Evolutionary conservation across 306 rosid species (phyloP).

Genomic region (Castanea sativa): DNA sequence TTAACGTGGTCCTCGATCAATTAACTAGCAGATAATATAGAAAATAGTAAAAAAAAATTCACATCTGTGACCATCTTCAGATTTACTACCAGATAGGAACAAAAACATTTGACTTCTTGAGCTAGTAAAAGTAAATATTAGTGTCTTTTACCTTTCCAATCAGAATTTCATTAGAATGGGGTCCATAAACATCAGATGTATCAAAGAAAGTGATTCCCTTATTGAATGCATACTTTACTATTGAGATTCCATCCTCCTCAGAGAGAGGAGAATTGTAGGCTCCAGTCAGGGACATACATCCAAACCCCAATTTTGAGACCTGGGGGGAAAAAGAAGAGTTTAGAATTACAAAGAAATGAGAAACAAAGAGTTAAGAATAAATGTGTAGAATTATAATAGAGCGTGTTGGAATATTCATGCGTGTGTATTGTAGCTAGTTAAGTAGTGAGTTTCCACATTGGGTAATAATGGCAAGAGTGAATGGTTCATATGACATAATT

Average conservation of each 20-base stretch:
- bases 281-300: slow-evolving; percentile 37
- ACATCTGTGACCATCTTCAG: neutral
- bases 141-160: slow-evolving; percentile 29
- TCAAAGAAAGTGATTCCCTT: slow-evolving; percentile 44
- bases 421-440: too few species aligned
- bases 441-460: too few species aligned
- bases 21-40: neutral
- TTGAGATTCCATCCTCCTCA: slow-evolving; percentile 24
- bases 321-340: neutral
- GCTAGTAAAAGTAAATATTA: neutral
- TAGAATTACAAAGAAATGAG: neutral
- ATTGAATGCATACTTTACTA: slow-evolving; percentile 21
- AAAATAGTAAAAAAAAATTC: neutral
- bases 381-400: neutral
- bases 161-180: slow-evolving; percentile 30
- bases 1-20: neutral
- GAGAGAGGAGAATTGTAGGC: slow-evolving; percentile 26
- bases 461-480: too few species aligned
- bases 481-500: too few species aligned
- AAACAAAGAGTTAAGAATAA: neutral
- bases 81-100: neutral
- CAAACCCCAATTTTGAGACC: slow-evolving; percentile 53
- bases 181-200: slow-evolving; percentile 37
- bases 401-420: too few species aligned
- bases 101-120: neutral